Evolutionary conservation across 202 grass and related monocot genomes (phyloP).

Genomic region (Digitaria exilis): DNA sequence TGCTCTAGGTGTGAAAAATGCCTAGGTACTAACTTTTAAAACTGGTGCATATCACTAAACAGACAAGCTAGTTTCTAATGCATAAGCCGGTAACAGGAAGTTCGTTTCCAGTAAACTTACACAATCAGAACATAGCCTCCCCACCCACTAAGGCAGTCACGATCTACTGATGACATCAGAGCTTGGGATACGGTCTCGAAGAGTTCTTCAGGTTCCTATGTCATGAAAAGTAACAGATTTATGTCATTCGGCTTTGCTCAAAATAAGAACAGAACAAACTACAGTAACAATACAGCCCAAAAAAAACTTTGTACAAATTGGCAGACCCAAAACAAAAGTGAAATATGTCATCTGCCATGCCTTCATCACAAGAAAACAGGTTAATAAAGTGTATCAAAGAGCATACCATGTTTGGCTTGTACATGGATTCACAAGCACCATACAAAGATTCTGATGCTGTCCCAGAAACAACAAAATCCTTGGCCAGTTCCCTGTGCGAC

Average conservation of each 20-base stretch:
- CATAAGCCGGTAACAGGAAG: neutral
- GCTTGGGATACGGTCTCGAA: conserved; percentile 83
- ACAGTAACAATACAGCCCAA: neutral
- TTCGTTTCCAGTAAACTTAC: conserved; percentile 55
- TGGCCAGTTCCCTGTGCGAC: conserved; percentile 74
- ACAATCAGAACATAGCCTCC: conserved; percentile 75
- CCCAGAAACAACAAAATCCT: conserved; percentile 90
- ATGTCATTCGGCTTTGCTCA: neutral
- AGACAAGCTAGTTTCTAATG: neutral
- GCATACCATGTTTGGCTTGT: conserved; percentile 85
- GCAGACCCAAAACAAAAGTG: neutral
- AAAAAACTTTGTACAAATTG: neutral
- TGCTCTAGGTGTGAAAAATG: too few relatives aligned
- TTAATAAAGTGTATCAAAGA: neutral
- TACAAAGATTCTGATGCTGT: conserved; percentile 80
- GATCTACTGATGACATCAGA: conserved; percentile 67
- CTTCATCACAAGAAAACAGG: conserved; percentile 6
- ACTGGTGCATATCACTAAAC: neutral
- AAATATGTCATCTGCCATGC: neutral
- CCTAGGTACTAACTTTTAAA: too few relatives aligned
- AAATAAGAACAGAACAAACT: neutral
- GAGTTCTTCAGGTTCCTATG: conserved; percentile 77
- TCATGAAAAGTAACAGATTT: conserved; percentile 35
- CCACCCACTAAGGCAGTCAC: conserved; percentile 82
- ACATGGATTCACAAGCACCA: conserved; percentile 93